Conservation (phyloP, 495 filamentous ascomycete genomes). For the Hypoxylon cercidicola region DNA sequence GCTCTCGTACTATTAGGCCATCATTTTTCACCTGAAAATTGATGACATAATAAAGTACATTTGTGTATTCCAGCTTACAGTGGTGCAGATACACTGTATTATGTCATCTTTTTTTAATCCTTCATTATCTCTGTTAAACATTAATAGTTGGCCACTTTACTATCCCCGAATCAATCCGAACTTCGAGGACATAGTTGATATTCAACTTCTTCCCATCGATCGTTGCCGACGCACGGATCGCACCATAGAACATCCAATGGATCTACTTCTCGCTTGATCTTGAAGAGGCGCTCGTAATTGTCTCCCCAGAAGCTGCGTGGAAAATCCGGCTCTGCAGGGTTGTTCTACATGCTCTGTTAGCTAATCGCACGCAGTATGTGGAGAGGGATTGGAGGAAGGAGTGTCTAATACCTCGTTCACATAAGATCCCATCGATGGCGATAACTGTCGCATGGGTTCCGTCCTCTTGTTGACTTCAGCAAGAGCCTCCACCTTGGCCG, state of each 20-base stretch:
- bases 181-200: constrained; percentile 44
- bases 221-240: constrained; percentile 68
- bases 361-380: not conserved
- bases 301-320: constrained; percentile 61
- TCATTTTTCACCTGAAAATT: too few relatives aligned
- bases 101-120: too few relatives aligned
- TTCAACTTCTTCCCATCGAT: constrained; percentile 62
- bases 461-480: constrained; percentile 55
- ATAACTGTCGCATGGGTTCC: constrained; percentile 51
- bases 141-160: too few relatives aligned
- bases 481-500: constrained; percentile 51
- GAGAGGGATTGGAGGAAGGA: not conserved
- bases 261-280: constrained; percentile 66
- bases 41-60: too few relatives aligned
- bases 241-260: constrained; percentile 69
- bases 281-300: constrained; percentile 57
- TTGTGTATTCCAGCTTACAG: too few relatives aligned
- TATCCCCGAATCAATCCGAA: not conserved
- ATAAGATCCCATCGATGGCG: constrained; percentile 52
- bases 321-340: constrained; percentile 59
- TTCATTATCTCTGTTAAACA: too few relatives aligned
- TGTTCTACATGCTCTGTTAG: constrained; percentile 52
- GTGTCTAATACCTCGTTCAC: constrained; percentile 52
- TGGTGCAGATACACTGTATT: too few relatives aligned
- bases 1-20: too few relatives aligned